A percentile compares a stretch with the other conserved stretches of the same genome.
Conservation (phyloP, 2,329 filamentous ascomycete species). For the Paraconiothyrium brasiliense region DNA sequence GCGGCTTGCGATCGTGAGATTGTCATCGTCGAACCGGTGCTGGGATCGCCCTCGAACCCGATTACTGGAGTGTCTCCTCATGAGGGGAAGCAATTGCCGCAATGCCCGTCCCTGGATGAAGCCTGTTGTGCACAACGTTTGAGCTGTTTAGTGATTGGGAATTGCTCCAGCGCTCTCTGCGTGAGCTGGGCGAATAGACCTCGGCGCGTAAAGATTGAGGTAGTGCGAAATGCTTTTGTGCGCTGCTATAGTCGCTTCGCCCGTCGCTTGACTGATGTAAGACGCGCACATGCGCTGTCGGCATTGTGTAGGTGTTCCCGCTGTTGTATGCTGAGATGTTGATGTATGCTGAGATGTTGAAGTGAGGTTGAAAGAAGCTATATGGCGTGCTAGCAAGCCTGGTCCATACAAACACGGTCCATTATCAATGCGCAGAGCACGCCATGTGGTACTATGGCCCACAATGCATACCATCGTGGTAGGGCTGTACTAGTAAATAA, state of each 20-base stretch:
- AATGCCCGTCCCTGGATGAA: neutral
- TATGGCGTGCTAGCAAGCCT: constrained; percentile 13
- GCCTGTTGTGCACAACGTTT: neutral
- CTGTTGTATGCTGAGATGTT: neutral
- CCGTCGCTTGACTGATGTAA: neutral
- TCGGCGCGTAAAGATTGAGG: neutral
- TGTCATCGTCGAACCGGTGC: neutral
- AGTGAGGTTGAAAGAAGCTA: constrained; percentile 16
- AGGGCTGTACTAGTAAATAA: neutral
- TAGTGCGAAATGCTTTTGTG: neutral
- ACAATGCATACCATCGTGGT: neutral
- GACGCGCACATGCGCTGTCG: neutral
- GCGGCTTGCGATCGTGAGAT: neutral
- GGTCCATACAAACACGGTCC: neutral
- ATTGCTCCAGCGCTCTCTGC: neutral
- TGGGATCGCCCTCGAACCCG: neutral
- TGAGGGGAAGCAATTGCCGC: neutral
- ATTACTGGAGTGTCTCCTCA: neutral
- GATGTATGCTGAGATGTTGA: neutral
- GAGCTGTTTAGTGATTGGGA: neutral
- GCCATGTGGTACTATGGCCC: neutral
- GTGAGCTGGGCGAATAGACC: neutral
- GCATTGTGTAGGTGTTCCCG: neutral
- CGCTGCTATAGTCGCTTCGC: neutral
- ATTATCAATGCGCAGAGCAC: neutral